Base-by-base conservation (phyloP, 768 basidiomycete genomes). In the Chalciporus pseudorubinellus region DNA sequence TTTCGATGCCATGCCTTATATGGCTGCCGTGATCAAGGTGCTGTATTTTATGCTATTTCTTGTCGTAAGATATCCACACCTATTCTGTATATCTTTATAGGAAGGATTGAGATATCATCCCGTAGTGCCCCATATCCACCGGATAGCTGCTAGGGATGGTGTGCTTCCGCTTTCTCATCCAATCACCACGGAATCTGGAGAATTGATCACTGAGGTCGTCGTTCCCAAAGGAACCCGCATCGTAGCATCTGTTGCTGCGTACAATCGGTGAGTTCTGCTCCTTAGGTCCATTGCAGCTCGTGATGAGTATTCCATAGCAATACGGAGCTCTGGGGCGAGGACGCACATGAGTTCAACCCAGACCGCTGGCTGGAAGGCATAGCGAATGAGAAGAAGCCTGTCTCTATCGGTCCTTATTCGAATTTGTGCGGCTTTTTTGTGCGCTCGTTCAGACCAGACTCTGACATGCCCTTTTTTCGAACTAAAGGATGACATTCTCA, bases 121-220 rank as follows among this genome's bases (percentile, higher is more conserved):
- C 28, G 79, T 79, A 1, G 60, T 79, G 13, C 76, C 79, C 39
- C 75, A 78, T n/a, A 75, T 75, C n/a, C 73, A 77, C 40, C 77
- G 85, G 20, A 67, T 75, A 48, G 73, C 83, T 0, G 70, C 64
- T 1, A 63, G 68, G 19, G 84, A 87, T 56, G 79, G 84, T 48
- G 61, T 83, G 24, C 61, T 89, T 19, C 83, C 87, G 0, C 74
- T 89, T 31, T 77, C 80, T 6, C 74, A 66, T 49, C 80, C 82
- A 1, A 74, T 84, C 42, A 68, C 56, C 47, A 77, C 74, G 3
- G 68, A 67, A 20, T 72, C 73, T 2, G 83, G 82, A 6, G 67
- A 75, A 49, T 48, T 68, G 11, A 61, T 79, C 34, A 64, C 57
- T 9, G 70, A 78, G 46, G 44, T 84, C 11, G 72, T 75, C 4